phyloP scores from a whole-genome alignment of 2,329 filamentous ascomycete species.

The Clarireedia paspali region DNA sequence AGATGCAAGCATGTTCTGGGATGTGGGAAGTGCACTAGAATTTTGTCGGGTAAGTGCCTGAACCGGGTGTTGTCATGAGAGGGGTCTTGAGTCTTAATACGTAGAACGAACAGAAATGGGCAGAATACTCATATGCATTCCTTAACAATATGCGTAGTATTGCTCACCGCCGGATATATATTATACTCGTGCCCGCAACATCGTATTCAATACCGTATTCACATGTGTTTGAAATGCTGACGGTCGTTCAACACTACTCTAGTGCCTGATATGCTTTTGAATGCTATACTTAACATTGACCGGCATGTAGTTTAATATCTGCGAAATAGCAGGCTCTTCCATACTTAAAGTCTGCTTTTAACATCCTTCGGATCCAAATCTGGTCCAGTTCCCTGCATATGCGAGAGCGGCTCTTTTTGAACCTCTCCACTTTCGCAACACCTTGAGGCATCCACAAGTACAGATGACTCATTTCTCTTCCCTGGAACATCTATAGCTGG shows the following conservation, averaged over 20 bases:
- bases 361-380: constrained; percentile 16
- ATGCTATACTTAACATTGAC: no score
- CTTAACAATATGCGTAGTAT: not conserved
- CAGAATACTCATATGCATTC: no score
- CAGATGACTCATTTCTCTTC: constrained; percentile 40
- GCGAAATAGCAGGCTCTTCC: no score
- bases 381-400: constrained; percentile 18
- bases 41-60: not conserved
- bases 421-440: constrained; percentile 20
- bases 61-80: not conserved
- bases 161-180: not conserved
- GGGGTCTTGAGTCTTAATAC: not conserved
- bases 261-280: no score
- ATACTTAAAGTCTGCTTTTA: not conserved
- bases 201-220: no score
- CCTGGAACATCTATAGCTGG: constrained; percentile 53
- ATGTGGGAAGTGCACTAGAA: not conserved
- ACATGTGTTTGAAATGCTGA: no score
- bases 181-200: no score
- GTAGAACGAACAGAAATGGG: not conserved
- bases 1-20: not conserved
- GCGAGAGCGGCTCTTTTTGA: constrained; percentile 13
- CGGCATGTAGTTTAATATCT: no score
- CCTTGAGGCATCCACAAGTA: constrained; percentile 11
- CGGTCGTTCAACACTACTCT: no score